phyloP scores from a whole-genome alignment of 495 filamentous ascomycete species.

The Podospora comata region DNA sequence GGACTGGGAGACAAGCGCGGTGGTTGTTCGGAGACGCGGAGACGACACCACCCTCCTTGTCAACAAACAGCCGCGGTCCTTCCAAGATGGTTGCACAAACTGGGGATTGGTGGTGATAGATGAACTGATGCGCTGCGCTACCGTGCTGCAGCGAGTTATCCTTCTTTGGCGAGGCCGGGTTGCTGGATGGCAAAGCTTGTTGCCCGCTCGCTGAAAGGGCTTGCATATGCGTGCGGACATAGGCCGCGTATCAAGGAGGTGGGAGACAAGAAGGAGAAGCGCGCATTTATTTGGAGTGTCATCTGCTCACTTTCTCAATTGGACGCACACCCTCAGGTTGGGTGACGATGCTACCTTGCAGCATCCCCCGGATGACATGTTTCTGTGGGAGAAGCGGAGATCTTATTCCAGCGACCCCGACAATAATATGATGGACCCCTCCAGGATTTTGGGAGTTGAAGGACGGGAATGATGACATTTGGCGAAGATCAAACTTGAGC shows the following conservation, averaged over 20 bases:
- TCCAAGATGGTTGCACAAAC: not conserved
- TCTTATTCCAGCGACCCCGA: not conserved
- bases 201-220: not conserved
- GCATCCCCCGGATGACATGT: not conserved
- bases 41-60: not conserved
- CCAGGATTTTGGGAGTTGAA: too few species aligned
- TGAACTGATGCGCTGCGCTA: slow-evolving; percentile 2
- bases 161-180: not conserved
- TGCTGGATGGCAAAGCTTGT: not conserved
- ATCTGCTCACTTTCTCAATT: not conserved
- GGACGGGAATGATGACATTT: too few species aligned
- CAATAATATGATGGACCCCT: not conserved
- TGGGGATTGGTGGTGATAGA: not conserved
- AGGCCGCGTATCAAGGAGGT: not conserved
- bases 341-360: not conserved
- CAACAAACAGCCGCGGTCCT: not conserved
- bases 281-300: not conserved
- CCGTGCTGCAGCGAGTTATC: not conserved
- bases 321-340: not conserved
- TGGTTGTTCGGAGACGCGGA: slow-evolving; percentile 1
- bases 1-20: not conserved
- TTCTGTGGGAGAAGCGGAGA: not conserved
- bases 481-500: not conserved
- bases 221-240: not conserved
- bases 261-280: not conserved